These are phyloP conservation scores for Cercospora sp. DNA, from an alignment of 2,329 filamentous ascomycete genomes.

Conservation along the genomic window DNA sequence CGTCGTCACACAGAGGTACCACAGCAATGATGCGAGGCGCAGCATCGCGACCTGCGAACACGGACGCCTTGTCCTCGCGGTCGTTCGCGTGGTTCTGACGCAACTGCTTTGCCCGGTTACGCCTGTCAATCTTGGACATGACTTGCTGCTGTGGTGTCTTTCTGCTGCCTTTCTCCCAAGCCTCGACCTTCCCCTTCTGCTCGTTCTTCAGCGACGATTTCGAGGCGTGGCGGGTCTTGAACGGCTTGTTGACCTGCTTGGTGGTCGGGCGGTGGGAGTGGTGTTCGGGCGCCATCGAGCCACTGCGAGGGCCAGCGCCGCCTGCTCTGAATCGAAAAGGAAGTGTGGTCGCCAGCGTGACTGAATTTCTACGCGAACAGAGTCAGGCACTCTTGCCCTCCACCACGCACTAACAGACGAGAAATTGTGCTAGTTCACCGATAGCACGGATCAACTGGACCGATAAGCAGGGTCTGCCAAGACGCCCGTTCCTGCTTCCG, in stretches of 20 bases:
- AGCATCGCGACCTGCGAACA: constrained; percentile 84
- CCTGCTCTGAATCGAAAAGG: constrained; percentile 88
- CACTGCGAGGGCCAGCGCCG: constrained; percentile 43
- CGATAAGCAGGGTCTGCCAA: neutral
- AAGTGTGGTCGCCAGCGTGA: constrained; percentile 33
- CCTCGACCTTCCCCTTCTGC: constrained; percentile 79
- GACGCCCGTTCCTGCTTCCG: neutral
- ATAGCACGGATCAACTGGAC: neutral
- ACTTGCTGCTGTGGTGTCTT: constrained; percentile 94
- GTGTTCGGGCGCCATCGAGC: constrained; percentile 70
- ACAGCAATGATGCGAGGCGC: constrained; percentile 87
- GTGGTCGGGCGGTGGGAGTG: constrained; percentile 94
- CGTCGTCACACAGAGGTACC: constrained; percentile 75
- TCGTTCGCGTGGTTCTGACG: constrained; percentile 81
- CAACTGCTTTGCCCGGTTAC: constrained; percentile 91
- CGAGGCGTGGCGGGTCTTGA: constrained; percentile 87
- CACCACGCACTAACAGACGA: constrained; percentile 1
- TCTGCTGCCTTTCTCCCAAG: constrained; percentile 62
- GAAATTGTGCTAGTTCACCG: neutral
- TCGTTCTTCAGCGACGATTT: constrained; percentile 84
- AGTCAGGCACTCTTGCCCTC: neutral
- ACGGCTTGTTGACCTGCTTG: constrained; percentile 82
- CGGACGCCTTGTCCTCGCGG: constrained; percentile 71
- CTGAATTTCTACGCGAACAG: neutral
- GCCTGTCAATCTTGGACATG: constrained; percentile 94